Evolutionary conservation across 2,329 filamentous ascomycete species (phyloP).

Genomic region (Colletotrichum limetticola): DNA sequence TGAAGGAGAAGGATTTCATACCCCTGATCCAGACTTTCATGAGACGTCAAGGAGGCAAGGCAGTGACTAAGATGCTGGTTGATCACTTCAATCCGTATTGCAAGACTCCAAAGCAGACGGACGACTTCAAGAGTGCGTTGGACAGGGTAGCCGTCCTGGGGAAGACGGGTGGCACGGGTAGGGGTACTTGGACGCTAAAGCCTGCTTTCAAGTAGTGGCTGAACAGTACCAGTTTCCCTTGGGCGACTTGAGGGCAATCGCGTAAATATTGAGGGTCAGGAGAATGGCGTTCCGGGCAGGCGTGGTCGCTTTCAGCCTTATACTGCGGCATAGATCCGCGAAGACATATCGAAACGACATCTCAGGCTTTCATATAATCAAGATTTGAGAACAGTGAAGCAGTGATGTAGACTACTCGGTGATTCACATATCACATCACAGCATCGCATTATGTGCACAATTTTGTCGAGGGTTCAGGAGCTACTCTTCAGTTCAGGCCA

Average conservation of each 20-base stretch:
- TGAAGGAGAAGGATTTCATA: slow-evolving; percentile 71
- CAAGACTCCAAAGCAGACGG: slow-evolving; percentile 72
- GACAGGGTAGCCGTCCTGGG: slow-evolving; percentile 80
- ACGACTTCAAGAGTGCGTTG: slow-evolving; percentile 85
- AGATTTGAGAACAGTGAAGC: neutral
- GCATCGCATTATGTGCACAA: neutral
- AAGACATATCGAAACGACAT: too few species aligned
- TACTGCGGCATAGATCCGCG: neutral
- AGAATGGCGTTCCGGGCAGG: neutral
- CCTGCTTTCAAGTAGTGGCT: slow-evolving; percentile 7
- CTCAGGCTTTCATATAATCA: neutral
- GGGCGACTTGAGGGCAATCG: neutral
- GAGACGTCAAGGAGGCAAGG: slow-evolving; percentile 78
- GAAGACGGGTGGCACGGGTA: slow-evolving; percentile 61
- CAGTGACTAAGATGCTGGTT: slow-evolving; percentile 85
- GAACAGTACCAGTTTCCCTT: neutral
- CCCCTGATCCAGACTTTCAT: slow-evolving; percentile 84
- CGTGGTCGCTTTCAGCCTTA: neutral
- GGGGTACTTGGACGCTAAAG: slow-evolving; percentile 65
- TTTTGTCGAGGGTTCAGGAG: slow-evolving; percentile 29
- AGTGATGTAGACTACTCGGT: too few species aligned
- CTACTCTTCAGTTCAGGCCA: slow-evolving; percentile 38
- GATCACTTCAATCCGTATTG: slow-evolving; percentile 91
- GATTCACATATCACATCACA: neutral
- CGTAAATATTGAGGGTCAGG: neutral